phyloP scores from a whole-genome alignment of 2,329 filamentous ascomycete species.

The Neoscytalidium dimidiatum region DNA sequence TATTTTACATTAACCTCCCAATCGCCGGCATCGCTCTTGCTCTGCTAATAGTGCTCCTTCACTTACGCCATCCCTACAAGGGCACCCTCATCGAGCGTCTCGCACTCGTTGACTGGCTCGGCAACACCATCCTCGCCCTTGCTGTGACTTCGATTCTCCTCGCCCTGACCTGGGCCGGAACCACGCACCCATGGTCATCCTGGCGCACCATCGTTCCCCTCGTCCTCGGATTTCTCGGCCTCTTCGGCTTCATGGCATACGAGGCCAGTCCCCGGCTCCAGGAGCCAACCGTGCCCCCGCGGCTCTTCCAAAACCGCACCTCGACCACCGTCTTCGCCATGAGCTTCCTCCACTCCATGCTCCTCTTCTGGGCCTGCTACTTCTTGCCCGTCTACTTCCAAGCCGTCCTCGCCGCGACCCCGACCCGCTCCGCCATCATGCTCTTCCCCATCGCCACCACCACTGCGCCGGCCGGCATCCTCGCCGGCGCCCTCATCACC shows the following conservation, averaged over 20 bases:
- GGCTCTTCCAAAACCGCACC: constrained; percentile 49
- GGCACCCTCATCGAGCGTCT: constrained; percentile 25
- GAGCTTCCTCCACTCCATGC: constrained; percentile 42
- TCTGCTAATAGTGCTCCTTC: constrained; percentile 37
- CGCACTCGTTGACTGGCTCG: constrained; percentile 44
- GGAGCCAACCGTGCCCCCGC: constrained; percentile 43
- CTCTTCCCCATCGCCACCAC: constrained; percentile 34
- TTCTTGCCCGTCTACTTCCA: constrained; percentile 53
- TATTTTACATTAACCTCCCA: constrained; percentile 45
- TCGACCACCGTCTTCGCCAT: constrained; percentile 32
- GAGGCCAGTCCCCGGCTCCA: constrained; percentile 36
- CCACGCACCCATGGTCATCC: constrained; percentile 45
- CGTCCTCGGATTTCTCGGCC: constrained; percentile 44
- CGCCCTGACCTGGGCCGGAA: constrained; percentile 49
- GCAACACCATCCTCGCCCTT: constrained; percentile 46
- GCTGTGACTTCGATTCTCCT: constrained; percentile 45
- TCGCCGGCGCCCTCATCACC: constrained; percentile 32
- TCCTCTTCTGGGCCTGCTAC: constrained; percentile 40
- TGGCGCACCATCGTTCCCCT: constrained; percentile 45
- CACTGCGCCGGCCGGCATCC: constrained; percentile 28
- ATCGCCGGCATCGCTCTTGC: constrained; percentile 30
- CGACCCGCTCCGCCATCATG: constrained; percentile 37
- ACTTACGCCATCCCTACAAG: constrained; percentile 37
- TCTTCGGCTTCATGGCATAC: constrained; percentile 42
- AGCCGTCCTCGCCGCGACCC: constrained; percentile 36